phyloP scores from a whole-genome alignment of 768 basidiomycete genomes.

The Leccinellum luteum region DNA sequence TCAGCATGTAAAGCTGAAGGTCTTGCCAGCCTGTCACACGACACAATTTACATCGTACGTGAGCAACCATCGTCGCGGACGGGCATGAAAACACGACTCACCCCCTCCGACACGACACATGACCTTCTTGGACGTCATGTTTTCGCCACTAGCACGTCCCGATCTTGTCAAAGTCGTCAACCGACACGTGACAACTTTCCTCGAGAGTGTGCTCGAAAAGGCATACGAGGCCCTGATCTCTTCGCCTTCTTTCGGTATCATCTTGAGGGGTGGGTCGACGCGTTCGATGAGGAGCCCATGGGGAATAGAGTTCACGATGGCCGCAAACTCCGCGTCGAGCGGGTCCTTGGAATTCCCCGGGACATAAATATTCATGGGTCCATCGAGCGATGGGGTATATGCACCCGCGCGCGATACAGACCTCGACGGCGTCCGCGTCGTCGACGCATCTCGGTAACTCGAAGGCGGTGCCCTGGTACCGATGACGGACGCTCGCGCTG shows the following conservation, averaged over 20 bases:
- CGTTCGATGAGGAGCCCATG: slow-evolving; percentile 80
- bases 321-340: slow-evolving; percentile 76
- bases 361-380: slow-evolving; percentile 59
- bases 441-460: slow-evolving; percentile 64
- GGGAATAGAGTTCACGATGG: slow-evolving; percentile 68
- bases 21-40: slow-evolving; percentile 68
- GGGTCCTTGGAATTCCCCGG: slow-evolving; percentile 72
- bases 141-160: slow-evolving; percentile 39
- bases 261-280: slow-evolving; percentile 71
- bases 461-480: slow-evolving; percentile 61
- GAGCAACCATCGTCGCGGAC: not conserved
- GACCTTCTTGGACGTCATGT: slow-evolving; percentile 69
- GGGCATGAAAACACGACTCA: slow-evolving; percentile 33
- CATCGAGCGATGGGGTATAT: slow-evolving; percentile 57
- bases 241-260: slow-evolving; percentile 65
- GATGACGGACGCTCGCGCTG: slow-evolving; percentile 37
- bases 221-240: slow-evolving; percentile 84
- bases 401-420: slow-evolving; percentile 64
- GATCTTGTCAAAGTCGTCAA: slow-evolving; percentile 74
- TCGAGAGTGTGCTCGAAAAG: slow-evolving; percentile 67
- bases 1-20: slow-evolving; percentile 70
- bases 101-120: slow-evolving; percentile 91
- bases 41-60: not conserved
- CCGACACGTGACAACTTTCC: slow-evolving; percentile 76
- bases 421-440: slow-evolving; percentile 58